Evolutionary conservation across 2,329 filamentous ascomycete species (phyloP).

Genomic region (Fusarium pseudoanthophilum): DNA sequence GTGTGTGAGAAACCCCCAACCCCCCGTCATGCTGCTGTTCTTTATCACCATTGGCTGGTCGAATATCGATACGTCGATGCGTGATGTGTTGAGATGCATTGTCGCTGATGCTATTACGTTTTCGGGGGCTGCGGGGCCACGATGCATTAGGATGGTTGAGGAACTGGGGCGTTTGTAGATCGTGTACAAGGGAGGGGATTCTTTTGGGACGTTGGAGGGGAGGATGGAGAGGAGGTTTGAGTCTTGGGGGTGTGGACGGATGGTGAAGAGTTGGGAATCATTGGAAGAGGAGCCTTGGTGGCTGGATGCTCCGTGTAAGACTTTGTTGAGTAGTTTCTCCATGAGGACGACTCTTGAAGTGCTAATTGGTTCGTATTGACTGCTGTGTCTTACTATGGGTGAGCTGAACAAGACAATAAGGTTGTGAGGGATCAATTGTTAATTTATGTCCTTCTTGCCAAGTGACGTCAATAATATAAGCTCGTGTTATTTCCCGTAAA

Average conservation of each 20-base stretch:
- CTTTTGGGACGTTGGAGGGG: slow-evolving; percentile 19
- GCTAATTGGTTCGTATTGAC: neutral
- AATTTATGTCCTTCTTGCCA: neutral
- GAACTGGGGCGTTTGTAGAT: slow-evolving; percentile 21
- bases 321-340: slow-evolving; percentile 25
- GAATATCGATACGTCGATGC: slow-evolving; percentile 29
- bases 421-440: neutral
- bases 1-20: slow-evolving; percentile 26
- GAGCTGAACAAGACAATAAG: neutral
- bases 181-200: slow-evolving; percentile 36
- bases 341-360: neutral
- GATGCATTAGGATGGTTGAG: slow-evolving; percentile 30
- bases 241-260: slow-evolving; percentile 18
- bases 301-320: slow-evolving; percentile 18
- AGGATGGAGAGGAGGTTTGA: slow-evolving; percentile 19
- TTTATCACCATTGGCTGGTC: slow-evolving; percentile 37
- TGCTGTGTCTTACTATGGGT: no score
- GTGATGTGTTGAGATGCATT: slow-evolving; percentile 32
- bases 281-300: slow-evolving; percentile 6
- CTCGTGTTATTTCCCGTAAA: neutral
- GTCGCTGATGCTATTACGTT: slow-evolving; percentile 33
- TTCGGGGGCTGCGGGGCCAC: slow-evolving; percentile 22
- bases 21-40: slow-evolving; percentile 24
- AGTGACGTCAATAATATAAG: neutral
- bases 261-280: slow-evolving; percentile 16